A percentile compares a stretch with the other conserved stretches of the same genome.
Conservation (phyloP, 495 filamentous ascomycete species). For the Paragyromitra xinjiangensis region DNA sequence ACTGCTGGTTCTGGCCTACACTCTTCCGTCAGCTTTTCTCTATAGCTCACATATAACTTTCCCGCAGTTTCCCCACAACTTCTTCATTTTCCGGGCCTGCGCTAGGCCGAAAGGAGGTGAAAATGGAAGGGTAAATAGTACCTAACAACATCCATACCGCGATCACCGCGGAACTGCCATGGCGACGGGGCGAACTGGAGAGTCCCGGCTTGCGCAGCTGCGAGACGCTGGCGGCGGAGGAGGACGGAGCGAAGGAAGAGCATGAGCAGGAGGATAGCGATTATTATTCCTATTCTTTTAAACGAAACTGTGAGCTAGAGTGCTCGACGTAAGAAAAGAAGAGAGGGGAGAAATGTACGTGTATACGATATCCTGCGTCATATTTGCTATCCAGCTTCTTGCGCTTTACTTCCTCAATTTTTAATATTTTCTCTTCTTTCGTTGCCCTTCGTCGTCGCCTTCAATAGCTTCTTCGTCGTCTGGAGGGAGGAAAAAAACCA, state of each 20-base stretch:
- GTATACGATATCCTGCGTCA: conserved; percentile 42
- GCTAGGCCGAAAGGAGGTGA: not conserved
- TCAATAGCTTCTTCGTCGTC: not conserved
- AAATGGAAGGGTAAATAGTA: not conserved
- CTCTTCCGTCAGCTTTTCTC: not conserved
- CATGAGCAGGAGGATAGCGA: conserved; percentile 43
- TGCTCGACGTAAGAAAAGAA: not conserved
- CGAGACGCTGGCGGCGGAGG: conserved; percentile 36
- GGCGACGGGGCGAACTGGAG: not conserved
- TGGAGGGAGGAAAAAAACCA: not conserved
- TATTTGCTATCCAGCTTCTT: conserved; percentile 2
- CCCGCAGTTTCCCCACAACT: not conserved
- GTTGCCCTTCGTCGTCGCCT: not conserved
- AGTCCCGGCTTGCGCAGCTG: not conserved
- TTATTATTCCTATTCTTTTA: conserved; percentile 38
- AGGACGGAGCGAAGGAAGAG: conserved; percentile 48
- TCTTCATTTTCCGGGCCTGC: not conserved
- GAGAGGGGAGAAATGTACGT: conserved; percentile 24
- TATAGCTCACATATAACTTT: not conserved
- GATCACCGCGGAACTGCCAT: not conserved
- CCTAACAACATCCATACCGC: conserved; percentile 39
- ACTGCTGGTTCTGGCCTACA: conserved; percentile 40
- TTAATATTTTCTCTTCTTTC: not conserved
- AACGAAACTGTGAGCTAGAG: conserved; percentile 12
- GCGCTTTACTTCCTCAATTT: not conserved